These are phyloP conservation scores for Amanita phalloides DNA, from an alignment of 768 basidiomycete species.

Conservation along the genomic window DNA sequence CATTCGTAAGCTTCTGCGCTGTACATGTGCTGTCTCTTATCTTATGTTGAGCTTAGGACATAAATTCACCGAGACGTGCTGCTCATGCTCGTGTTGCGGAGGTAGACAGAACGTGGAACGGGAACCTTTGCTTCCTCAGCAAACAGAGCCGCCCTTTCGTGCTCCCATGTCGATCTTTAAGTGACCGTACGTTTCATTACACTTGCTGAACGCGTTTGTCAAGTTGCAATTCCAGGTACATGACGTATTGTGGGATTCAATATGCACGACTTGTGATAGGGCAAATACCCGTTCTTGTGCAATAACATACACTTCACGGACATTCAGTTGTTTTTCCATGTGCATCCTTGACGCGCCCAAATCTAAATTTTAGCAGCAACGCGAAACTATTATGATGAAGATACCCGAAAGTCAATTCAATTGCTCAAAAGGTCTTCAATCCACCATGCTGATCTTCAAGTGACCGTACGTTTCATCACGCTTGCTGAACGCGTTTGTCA, in stretches of 20 bases:
- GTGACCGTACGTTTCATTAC: neutral
- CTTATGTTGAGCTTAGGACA: constrained; percentile 17
- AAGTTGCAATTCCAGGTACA: too few species aligned
- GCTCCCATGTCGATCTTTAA: neutral
- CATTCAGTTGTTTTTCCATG: too few species aligned
- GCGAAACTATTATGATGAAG: neutral
- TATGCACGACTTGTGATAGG: too few species aligned
- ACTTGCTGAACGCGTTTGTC: neutral
- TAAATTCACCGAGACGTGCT: constrained; percentile 18
- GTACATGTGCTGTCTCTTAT: neutral
- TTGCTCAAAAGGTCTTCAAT: too few species aligned
- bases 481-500: neutral
- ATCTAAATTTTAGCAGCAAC: neutral
- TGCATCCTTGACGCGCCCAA: too few species aligned
- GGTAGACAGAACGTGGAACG: neutral
- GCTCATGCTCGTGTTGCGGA: neutral
- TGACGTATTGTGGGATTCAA: too few species aligned
- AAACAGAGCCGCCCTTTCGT: neutral
- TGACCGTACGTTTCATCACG: neutral
- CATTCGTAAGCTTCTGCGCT: constrained; percentile 15
- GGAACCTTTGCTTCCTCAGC: constrained; percentile 3
- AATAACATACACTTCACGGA: too few species aligned
- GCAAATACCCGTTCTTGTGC: too few species aligned
- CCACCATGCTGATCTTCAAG: neutral
- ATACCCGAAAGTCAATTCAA: too few species aligned